Evolutionary conservation across 1,284 basidiomycete genomes (phyloP).

Genomic region (Malassezia furfur): DNA sequence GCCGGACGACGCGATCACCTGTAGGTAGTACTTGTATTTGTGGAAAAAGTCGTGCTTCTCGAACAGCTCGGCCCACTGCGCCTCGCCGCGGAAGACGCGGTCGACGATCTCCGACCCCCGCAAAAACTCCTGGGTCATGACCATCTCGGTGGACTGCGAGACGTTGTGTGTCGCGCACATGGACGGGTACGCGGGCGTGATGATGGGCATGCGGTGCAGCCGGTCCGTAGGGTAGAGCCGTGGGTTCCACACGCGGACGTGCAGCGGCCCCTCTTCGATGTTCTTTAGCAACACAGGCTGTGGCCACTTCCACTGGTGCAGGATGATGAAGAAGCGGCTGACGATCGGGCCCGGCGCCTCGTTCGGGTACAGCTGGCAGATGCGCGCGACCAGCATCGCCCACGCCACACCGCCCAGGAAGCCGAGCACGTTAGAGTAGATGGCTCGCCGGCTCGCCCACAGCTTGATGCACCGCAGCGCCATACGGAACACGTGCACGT

Average conservation of each 20-base stretch:
- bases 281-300: slow-evolving; percentile 83
- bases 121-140: slow-evolving; percentile 93
- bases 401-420: slow-evolving; percentile 97
- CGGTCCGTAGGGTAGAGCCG: slow-evolving; percentile 86
- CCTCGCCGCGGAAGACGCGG: slow-evolving; percentile 71
- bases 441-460: slow-evolving; percentile 91
- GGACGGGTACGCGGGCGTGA: slow-evolving; percentile 97
- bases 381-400: slow-evolving; percentile 94
- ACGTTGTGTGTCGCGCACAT: slow-evolving; percentile 99
- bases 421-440: slow-evolving; percentile 96
- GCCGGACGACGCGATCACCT: slow-evolving; percentile 81
- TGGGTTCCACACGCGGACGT: slow-evolving; percentile 95
- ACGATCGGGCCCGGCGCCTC: slow-evolving; percentile 89
- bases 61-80: slow-evolving; percentile 72
- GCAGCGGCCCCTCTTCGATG: slow-evolving; percentile 86
- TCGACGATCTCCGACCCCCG: slow-evolving; percentile 88
- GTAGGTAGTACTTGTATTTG: slow-evolving; percentile 95
- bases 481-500: slow-evolving; percentile 86
- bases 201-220: slow-evolving; percentile 98
- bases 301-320: slow-evolving; percentile 97
- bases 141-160: slow-evolving; percentile 84
- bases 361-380: slow-evolving; percentile 96
- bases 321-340: slow-evolving; percentile 90
- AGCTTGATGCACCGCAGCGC: slow-evolving; percentile 90
- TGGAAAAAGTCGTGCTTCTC: slow-evolving; percentile 91